A percentile compares a stretch with the other conserved stretches of the same genome.
phyloP scores from a whole-genome alignment of 352 stramenopile genomes.

The Globisporangium paroecandrum region DNA sequence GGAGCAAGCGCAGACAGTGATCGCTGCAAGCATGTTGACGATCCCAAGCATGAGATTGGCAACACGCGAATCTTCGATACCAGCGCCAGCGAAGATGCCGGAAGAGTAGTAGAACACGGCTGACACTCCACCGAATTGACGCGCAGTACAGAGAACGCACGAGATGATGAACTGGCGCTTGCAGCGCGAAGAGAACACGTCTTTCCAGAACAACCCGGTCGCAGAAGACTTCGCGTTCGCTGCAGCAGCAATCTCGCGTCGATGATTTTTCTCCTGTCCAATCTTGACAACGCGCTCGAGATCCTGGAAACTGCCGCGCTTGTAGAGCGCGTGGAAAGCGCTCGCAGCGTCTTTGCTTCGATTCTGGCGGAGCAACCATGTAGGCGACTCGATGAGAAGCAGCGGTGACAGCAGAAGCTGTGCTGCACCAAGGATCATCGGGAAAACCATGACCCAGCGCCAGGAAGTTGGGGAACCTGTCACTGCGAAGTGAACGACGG shows the following conservation, averaged over 20 bases:
- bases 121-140: conserved; percentile 35
- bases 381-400: conserved; percentile 33
- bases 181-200: conserved; percentile 29
- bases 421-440: conserved; percentile 26
- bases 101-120: conserved; percentile 49
- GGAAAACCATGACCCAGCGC: conserved; percentile 41
- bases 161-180: conserved; percentile 33
- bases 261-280: conserved; percentile 24
- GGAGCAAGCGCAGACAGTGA: conserved; percentile 26
- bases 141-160: conserved; percentile 30
- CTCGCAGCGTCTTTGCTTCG: conserved; percentile 22
- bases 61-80: conserved; percentile 35
- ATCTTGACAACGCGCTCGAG: conserved; percentile 28
- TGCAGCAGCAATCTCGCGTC: conserved; percentile 20
- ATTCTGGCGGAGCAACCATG: conserved; percentile 33
- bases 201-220: conserved; percentile 22
- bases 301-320: conserved; percentile 27
- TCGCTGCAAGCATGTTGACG: conserved; percentile 27
- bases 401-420: conserved; percentile 24
- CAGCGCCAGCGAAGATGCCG: conserved; percentile 30
- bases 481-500: conserved; percentile 33
- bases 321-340: conserved; percentile 34
- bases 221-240: conserved; percentile 5
- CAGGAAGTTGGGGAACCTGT: conserved; percentile 26
- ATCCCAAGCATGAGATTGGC: conserved; percentile 29